Base-by-base conservation (phyloP, 805 yeast genomes). In the Ogataea glucozyma region DNA sequence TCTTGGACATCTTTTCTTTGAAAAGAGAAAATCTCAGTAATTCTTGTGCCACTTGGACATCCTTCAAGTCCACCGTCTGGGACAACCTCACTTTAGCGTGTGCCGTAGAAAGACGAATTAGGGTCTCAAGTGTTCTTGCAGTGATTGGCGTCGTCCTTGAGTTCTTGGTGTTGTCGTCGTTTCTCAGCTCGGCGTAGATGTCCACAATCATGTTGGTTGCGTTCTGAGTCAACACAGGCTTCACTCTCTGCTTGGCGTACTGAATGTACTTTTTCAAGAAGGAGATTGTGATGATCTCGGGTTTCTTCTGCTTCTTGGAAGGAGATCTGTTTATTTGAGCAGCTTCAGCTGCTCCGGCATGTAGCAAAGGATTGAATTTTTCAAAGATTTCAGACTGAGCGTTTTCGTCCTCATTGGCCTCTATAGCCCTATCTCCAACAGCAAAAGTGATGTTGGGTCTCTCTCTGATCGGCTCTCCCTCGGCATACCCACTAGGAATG, bases 61-160 rank as follows among this genome's bases (percentile, higher is more conserved):
- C 99, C 49, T 73, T 74, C 16, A 75, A 74, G 23, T 83, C 88
- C 13, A 93, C 84, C 1, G 78, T 74, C 53, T 77, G 79, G 17
- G 95, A 85, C 44, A 93, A 71, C 54, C 98, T 76, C n/a, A 91
- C 87, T 64, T 93, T 91, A 9, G 98, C 98, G 65, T 93, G 98
- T 0, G 99, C 98, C 1, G 97, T 87, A 0, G 97, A 75, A 46
- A 91, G 71, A 73, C 99, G 95, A 63, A 91, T 91, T 52, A 91
- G 72, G 0, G 99, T 91, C 66, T 91, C 99, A 54, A 91, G 72
- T 4, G 98, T 93, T 81, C 99, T 86, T n/a, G 98, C 96, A 2
- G 99, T 91, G 52, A 91, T 87, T 26, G 99, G 98, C 1, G 96
- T 84, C 0, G 97, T 90, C 58, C 81, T 76, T 40, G 85, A 78